A percentile compares a stretch with the other conserved stretches of the same genome.
Evolutionary conservation across 169 alveolate genomes (phyloP).

Genomic region (Plasmodium inui): DNA sequence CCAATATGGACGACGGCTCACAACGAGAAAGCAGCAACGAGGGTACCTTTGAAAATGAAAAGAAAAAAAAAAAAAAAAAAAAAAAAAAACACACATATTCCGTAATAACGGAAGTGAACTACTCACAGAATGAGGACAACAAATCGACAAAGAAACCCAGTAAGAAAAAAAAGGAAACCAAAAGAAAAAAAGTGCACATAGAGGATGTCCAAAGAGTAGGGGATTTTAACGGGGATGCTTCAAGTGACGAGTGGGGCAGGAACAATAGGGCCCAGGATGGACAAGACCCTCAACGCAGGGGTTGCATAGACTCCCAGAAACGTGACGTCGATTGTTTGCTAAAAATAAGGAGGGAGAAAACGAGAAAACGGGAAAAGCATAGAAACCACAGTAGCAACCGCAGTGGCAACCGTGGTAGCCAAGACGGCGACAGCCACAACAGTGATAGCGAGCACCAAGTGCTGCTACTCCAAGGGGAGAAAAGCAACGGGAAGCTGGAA

Average conservation of each 20-base stretch:
- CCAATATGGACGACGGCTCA: background rate
- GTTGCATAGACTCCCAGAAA: background rate
- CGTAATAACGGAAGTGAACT: background rate
- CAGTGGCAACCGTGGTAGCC: background rate
- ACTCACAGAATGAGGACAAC: background rate
- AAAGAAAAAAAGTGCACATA: background rate
- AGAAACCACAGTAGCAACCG: background rate
- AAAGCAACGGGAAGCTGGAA: background rate
- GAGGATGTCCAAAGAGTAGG: background rate
- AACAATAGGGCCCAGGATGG: background rate
- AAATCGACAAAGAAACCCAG: background rate
- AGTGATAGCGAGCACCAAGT: background rate
- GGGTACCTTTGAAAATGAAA: background rate
- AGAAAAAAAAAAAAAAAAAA: slow-evolving; percentile 1
- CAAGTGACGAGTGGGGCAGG: background rate
- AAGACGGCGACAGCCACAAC: background rate
- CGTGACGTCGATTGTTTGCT: background rate
- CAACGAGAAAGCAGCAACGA: background rate
- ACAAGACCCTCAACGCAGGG: background rate
- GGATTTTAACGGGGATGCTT: background rate
- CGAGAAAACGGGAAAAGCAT: background rate
- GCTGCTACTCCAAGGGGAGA: background rate
- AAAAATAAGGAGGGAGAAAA: background rate
- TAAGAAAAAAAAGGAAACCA: background rate
- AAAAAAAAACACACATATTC: background rate